Conservation (phyloP, 2,329 filamentous ascomycete genomes). For the Fusarium papillatum region DNA sequence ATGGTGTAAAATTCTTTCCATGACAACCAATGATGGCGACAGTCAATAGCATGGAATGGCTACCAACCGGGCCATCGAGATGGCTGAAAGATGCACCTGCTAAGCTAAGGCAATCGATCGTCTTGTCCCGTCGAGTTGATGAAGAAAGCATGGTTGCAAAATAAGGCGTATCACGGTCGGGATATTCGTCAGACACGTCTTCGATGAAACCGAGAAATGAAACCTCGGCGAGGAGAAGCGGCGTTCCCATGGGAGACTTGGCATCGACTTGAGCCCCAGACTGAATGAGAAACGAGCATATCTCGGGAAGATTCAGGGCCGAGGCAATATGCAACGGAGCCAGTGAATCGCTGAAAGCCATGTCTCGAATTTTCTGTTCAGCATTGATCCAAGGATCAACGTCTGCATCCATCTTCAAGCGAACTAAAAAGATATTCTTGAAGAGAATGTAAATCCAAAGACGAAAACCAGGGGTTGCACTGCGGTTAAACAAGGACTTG, state of each 20-base stretch:
- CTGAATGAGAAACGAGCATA: background rate
- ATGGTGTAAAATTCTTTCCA: background rate
- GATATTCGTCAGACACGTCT: background rate
- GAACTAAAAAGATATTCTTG: no score
- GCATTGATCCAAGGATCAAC: no score
- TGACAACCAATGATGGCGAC: background rate
- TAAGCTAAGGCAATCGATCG: background rate
- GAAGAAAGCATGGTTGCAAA: background rate
- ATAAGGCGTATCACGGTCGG: background rate
- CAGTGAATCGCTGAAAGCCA: background rate
- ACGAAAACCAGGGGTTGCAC: no score
- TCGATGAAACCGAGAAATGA: background rate
- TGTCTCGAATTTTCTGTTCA: no score
- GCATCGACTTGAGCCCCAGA: background rate
- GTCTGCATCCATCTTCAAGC: no score
- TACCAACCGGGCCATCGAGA: background rate
- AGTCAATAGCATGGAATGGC: background rate
- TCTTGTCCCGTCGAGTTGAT: background rate
- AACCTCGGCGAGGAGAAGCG: background rate
- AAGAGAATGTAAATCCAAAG: no score
- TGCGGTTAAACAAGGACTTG: no score
- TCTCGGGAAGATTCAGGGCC: background rate
- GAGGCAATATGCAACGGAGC: background rate
- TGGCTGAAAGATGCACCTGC: background rate
- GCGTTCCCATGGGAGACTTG: background rate